Evolutionary conservation across 2,329 filamentous ascomycete species (phyloP), one percentile per base, ranked within the genome.

Genomic region (Capronia epimyces): DNA sequence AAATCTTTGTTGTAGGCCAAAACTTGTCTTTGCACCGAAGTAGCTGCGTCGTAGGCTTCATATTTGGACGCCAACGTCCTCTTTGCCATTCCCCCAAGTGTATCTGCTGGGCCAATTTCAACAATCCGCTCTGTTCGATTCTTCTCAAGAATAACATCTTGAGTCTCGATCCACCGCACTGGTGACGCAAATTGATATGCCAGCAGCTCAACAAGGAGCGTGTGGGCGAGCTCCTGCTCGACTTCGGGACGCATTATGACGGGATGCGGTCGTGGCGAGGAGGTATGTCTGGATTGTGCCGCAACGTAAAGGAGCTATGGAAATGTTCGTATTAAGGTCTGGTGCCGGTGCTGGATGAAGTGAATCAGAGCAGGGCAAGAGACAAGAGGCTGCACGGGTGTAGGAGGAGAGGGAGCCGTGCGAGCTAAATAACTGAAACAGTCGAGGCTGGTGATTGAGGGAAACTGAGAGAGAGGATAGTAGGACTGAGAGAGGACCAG

Each of bases 1-100:
- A 89, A 87, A 67, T 98, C 93, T 72, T 98, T 98, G 78, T 95
- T 97, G 77, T 97, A 98, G 78, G 93, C 97, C 50, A 98, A 81
- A 68, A 98, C 96, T 71, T 97, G 91, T 69, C 93, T 83, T 74
- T 96, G 90, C 37, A 97, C 85, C 6, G 91, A 96, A 66, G 91
- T 91, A 56, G 93, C 93, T 50, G 93, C 93, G 73, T 98, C 93
- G 73, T 96, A 95, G 58, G 91, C 90, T 77, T 98, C 93, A 71
- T 97, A 98, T 74, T 97, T 97, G 67, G 89, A 90, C 55, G 90
- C 89, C 56, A 98, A 74, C 47, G 93, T 98, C 64, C 91, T 82
- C 78, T 90, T 94, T 60, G 93, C 93, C 93, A 98, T 98, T 52
- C 89, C 90, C 67, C 91, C 91, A 29, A 98, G 82, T 21, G 93